Base-by-base conservation (phyloP, 495 filamentous ascomycete species). In the Platismatia glauca region DNA sequence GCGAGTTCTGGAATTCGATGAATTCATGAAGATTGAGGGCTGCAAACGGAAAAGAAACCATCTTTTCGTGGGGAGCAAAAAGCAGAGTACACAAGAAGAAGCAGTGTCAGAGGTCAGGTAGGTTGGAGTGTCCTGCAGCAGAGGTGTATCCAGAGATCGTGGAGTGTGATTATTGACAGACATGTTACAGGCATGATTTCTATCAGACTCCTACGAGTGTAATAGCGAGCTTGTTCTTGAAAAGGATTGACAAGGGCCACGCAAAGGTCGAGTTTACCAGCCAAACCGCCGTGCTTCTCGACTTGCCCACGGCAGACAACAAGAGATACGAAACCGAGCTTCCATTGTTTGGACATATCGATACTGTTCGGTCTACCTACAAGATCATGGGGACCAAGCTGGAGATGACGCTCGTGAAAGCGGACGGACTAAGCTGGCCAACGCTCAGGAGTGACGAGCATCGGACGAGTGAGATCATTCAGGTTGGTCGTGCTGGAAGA, bases 311-410 rank as follows among this genome's bases (percentile, higher is more conserved):
- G 39, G 81, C 82, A 27, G 93, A 95, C 69, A 80, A 82, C 59
- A 98, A 96, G 80, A 83, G 88, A 52, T 97, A 90, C 73, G 85
- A 82, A 72, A 79, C 82, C 41, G 82, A 80, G 43, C 83, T 96
- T 59, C 83, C 84, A 18, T 82, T 97, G 8, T 97, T 86, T 71
- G 91, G 80, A 18, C 66, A 77, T 9, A 90, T 98, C 67, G 81
- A 96, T 65, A 69, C 87, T 12, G 84, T 82, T 57, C 82, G 86
- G 68, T 90, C 87, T 48, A 81, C 76, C 61, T 94, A 85, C 76
- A 90, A 89, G 73, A 87, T 98, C 44, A 78, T 97, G 73, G 91
- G 91, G n/a, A 96, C 94, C 12, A 98, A 98, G 77, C 76, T 97
- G 46, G 95, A 98, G 70, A 77, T 97, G 65, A 89, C 80, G 35